Evolutionary conservation across 2,329 filamentous ascomycete species (phyloP).

Genomic region (Tolypocladium amazonense): DNA sequence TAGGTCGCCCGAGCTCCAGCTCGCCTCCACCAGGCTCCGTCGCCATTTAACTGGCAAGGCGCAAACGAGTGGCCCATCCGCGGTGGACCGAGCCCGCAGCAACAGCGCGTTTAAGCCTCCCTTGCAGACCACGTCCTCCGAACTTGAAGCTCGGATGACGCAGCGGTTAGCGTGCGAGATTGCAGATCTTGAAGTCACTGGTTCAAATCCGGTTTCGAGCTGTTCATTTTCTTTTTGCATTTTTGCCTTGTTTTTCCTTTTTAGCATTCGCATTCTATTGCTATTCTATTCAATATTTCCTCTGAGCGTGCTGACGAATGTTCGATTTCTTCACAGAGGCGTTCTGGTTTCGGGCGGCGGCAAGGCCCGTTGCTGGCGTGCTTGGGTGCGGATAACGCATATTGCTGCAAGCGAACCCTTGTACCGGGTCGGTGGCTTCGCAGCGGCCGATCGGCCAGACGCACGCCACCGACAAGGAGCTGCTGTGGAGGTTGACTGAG

Average conservation of each 20-base stretch:
- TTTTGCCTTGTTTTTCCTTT: too few species aligned
- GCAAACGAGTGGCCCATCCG: background rate
- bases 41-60: background rate
- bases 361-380: background rate
- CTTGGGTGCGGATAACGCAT: background rate
- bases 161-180: constrained; percentile 12
- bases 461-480: background rate
- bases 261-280: too few species aligned
- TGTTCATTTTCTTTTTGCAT: background rate
- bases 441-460: background rate
- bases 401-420: background rate
- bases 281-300: too few species aligned
- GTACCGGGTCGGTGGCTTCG: background rate
- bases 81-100: background rate
- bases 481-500: background rate
- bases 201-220: constrained; percentile 10
- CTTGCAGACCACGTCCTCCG: background rate
- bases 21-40: background rate
- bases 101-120: background rate
- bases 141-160: constrained; percentile 8
- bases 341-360: too few species aligned
- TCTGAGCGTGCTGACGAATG: too few species aligned
- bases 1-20: background rate
- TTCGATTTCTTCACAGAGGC: too few species aligned
- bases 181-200: constrained; percentile 12